Conservation (phyloP, 129 eudicot genomes). For the Dittrichia graveolens region DNA sequence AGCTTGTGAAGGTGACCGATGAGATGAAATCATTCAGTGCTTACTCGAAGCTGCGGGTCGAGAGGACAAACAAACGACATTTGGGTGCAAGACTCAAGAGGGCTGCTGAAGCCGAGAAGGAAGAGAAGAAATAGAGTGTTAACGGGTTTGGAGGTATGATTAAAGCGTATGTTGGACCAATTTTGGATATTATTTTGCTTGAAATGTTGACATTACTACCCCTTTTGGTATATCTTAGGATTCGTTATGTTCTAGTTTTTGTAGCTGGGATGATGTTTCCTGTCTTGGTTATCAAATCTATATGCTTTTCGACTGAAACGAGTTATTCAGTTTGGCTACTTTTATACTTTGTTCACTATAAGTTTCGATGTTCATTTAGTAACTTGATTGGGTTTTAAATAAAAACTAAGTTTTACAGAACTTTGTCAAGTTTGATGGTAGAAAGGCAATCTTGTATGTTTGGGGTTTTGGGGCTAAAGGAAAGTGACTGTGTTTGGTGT, state of each 20-base stretch:
- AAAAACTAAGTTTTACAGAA: too few species aligned
- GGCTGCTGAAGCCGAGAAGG: constrained; percentile 87
- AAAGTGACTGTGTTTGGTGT: too few species aligned
- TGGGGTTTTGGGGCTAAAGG: too few species aligned
- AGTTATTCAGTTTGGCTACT: background rate
- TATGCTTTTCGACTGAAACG: constrained; percentile 10
- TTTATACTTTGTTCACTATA: background rate
- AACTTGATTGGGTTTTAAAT: too few species aligned
- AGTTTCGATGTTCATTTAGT: too few species aligned
- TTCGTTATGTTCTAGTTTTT: constrained; percentile 7
- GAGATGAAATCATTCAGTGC: constrained; percentile 80
- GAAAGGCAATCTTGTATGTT: too few species aligned
- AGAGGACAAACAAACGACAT: constrained; percentile 65
- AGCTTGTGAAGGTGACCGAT: constrained; percentile 70
- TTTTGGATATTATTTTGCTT: constrained; percentile 24
- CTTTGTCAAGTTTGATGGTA: too few species aligned
- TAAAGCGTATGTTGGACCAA: constrained; percentile 7
- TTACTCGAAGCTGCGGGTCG: constrained; percentile 65
- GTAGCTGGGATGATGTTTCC: background rate
- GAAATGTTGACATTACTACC: background rate
- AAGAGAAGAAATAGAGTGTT: constrained; percentile 64
- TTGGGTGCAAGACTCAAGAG: constrained; percentile 71
- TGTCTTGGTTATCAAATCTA: background rate
- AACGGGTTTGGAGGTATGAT: background rate
- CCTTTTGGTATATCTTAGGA: constrained; percentile 1